phyloP scores from a whole-genome alignment of 768 basidiomycete genomes.

The Xanthoconium purpureum region DNA sequence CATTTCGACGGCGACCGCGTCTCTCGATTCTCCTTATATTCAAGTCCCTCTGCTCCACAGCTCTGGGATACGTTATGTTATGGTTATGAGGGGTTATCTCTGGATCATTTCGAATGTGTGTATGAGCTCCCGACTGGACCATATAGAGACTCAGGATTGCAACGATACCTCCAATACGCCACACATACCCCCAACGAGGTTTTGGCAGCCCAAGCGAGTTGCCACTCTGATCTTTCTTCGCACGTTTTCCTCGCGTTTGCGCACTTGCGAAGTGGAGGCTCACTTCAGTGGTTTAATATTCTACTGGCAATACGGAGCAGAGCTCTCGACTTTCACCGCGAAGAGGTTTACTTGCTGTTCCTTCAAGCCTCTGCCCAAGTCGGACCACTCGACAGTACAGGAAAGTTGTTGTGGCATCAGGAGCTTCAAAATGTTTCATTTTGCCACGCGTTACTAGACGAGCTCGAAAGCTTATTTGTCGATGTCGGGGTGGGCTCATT shows the following conservation, averaged over 20 bases:
- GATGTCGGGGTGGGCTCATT: not conserved
- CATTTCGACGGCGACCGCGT: not conserved
- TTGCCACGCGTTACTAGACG: not conserved
- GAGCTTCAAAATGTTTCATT: not conserved
- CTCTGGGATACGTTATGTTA: not conserved
- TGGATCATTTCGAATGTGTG: not conserved
- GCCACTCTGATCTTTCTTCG: not conserved
- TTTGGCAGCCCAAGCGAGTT: not conserved
- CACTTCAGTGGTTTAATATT: not conserved
- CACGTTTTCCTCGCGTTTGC: not conserved
- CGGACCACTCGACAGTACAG: not conserved
- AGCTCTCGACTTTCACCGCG: not conserved
- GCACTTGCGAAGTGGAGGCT: not conserved
- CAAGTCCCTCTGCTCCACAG: not conserved
- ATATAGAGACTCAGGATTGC: not conserved
- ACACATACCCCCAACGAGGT: not conserved
- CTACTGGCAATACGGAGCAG: not conserved
- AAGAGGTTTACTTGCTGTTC: not conserved
- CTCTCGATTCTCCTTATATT: not conserved
- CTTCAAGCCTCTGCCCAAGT: not conserved
- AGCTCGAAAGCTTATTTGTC: not conserved
- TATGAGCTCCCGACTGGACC: not conserved
- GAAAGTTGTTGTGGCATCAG: not conserved
- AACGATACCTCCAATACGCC: not conserved
- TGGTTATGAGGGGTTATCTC: not conserved